Evolutionary conservation across 83 land plant species (phyloP).

Genomic region (Picea engelmannii): DNA sequence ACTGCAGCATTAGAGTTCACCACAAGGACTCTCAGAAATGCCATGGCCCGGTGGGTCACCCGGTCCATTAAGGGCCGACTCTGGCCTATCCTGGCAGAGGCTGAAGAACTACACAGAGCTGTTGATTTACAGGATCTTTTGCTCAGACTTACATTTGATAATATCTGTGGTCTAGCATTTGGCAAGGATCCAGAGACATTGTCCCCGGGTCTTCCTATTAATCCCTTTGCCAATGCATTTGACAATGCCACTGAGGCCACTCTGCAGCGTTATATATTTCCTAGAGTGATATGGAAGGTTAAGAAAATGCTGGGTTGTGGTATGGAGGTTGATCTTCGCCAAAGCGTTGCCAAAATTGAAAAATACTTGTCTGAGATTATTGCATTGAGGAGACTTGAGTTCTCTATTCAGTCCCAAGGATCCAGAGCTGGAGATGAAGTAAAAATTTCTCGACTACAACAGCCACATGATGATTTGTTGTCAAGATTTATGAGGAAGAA

Average conservation of each 20-base stretch:
- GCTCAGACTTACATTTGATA: constrained; percentile 70
- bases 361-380: constrained; percentile 36
- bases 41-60: constrained; percentile 60
- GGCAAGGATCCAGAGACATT: constrained; percentile 30
- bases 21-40: constrained; percentile 51
- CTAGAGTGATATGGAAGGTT: not conserved
- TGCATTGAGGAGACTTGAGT: constrained; percentile 5
- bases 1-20: constrained; percentile 64
- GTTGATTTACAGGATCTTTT: constrained; percentile 63
- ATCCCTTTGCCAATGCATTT: too few relatives aligned
- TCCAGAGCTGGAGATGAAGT: not conserved
- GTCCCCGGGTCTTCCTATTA: constrained; percentile 32
- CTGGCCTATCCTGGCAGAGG: constrained; percentile 27
- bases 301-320: constrained; percentile 16
- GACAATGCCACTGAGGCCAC: too few relatives aligned
- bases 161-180: constrained; percentile 67
- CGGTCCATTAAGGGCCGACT: constrained; percentile 43
- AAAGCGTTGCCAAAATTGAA: constrained; percentile 21
- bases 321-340: constrained; percentile 31
- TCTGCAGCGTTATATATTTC: too few relatives aligned
- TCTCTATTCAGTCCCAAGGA: not conserved
- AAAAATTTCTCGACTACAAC: constrained; percentile 3
- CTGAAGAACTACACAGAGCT: not conserved
- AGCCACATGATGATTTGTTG: too few relatives aligned
- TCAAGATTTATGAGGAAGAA: too few relatives aligned